Base-by-base conservation (phyloP, 2,329 filamentous ascomycete species). In the Aspergillus piperis region DNA sequence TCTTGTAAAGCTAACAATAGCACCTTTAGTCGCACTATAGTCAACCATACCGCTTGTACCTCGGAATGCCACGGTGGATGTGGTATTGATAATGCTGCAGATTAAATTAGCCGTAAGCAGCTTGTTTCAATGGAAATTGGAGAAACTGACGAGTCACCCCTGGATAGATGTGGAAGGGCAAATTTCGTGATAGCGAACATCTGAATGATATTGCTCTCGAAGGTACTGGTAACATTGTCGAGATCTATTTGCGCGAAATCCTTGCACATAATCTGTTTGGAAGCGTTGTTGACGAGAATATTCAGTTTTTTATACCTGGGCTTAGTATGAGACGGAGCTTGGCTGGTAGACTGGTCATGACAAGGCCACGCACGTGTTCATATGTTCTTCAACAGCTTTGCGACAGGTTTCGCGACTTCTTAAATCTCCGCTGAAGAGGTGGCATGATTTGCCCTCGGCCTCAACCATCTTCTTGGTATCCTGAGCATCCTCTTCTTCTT, bases 121-220 rank as follows among this genome's bases (percentile, higher is more conserved):
- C 44, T 8, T 47, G 15, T 15, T 17, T 42, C 6, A n/a, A 8
- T 47, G 8, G 10, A 30, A 10, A 8, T 17, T 30, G 23, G 3
- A 11, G 11, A 2, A 32, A 74, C 78, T 63, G 62, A 81, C 79
- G 76, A 79, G 49, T 74, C 74, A 4, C 83, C 82, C 54, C 74
- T 78, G 58, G 80, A 76, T 83, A 87, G 84, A 64, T 86, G 80
- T 5, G 80, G 80, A 7, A 87, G 70, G 0, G 83, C 78, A 62
- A 80, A 86, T 68, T 87, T 87, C 5, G 82, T 82, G 62, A 87
- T 75, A n/a, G 83, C 83, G 66, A 87, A 84, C 77, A 86, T 86
- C 57, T 82, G 80, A 8, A 85, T 65, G 32, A 87, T 82, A 61
- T 87, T 87, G 61, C 78, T 81, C 48, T 79, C 80, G 77, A 87